These are phyloP conservation scores for Pisolithus tinctorius DNA, from an alignment of 768 basidiomycete species.

Conservation along the genomic window DNA sequence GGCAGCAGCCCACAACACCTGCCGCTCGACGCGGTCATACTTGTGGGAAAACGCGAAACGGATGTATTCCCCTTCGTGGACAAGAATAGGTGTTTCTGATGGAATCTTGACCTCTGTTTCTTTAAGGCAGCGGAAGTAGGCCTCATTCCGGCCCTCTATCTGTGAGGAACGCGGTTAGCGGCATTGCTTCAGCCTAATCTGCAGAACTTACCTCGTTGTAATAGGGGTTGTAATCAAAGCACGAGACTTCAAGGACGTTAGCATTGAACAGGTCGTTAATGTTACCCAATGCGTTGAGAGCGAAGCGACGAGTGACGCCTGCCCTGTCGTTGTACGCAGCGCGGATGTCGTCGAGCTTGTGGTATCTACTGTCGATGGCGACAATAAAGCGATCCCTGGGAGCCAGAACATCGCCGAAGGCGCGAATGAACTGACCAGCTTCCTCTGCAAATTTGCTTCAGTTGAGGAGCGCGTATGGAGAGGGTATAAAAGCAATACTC, in stretches of 20 bases:
- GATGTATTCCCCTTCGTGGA: slow-evolving; percentile 1
- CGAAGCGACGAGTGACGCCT: slow-evolving; percentile 1
- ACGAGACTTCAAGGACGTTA: neutral
- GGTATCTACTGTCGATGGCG: slow-evolving; percentile 1
- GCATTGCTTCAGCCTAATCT: neutral
- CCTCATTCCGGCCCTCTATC: neutral
- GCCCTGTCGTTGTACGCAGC: slow-evolving; percentile 3
- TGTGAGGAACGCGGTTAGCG: neutral
- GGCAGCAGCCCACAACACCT: neutral
- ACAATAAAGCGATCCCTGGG: slow-evolving; percentile 1
- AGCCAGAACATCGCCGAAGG: slow-evolving; percentile 2
- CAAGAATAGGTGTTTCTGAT: neutral
- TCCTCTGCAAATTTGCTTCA: neutral
- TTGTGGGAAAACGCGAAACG: slow-evolving; percentile 2
- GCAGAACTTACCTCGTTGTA: slow-evolving; percentile 1
- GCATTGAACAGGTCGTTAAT: slow-evolving; percentile 2
- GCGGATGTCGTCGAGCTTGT: neutral
- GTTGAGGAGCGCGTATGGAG: neutral
- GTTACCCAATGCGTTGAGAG: slow-evolving; percentile 1
- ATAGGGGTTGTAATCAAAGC: neutral
- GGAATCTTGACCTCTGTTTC: neutral
- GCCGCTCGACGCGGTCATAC: neutral
- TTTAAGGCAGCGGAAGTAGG: neutral
- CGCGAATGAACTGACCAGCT: slow-evolving; percentile 1
- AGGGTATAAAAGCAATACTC: neutral